Base-by-base conservation (phyloP, 2,329 filamentous ascomycete species). In the Aureobasidium sp. region DNA sequence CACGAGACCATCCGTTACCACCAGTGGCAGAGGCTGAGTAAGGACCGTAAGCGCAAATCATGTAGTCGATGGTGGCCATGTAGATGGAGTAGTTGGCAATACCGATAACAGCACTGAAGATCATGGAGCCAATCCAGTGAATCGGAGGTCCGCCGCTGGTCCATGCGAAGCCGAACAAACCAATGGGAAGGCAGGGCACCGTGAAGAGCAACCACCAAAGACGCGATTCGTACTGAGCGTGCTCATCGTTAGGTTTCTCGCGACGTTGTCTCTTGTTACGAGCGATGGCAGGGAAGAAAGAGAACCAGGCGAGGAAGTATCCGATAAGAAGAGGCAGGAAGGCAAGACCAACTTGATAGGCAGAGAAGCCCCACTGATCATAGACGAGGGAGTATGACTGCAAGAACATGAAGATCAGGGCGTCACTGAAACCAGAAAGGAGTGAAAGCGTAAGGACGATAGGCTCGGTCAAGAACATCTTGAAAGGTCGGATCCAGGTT, bases 341-440 rank as follows among this genome's bases (percentile, higher is more conserved):
- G 0, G 84, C 73, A 34, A 89, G 75, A 1, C 86, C 86, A 1
- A 86, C 71, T 16, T 80, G 73, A 2, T 85, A 74, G 5, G 81
- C 79, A n/a, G 73, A 73, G 67, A 90, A 91, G 49, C 74, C 68
- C 85, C 86, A 91, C 68, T 89, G 85, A 11, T 76, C 72, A 70
- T 89, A 90, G 2, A 91, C 87, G 3, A 90, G 77, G 0, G 77
- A 73, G 67, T 89, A 91, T 0, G 85, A 89, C 71, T 91, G 86
- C 64, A 91, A 85, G 73, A 89, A 90, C 82, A 90, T 90, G 78
- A 91, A 91, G 73, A 91, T 90, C 6, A 91, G 81, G 10, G 87
- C 87, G 62, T 90, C 88, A 13, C 84, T 86, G 77, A 91, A 91
- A 44, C 88, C 87, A 3, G 84, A 88, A 2, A 91, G 84, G 0